Conservation (phyloP, 116 monocot genomes). For the Cymodocea nodosa region DNA sequence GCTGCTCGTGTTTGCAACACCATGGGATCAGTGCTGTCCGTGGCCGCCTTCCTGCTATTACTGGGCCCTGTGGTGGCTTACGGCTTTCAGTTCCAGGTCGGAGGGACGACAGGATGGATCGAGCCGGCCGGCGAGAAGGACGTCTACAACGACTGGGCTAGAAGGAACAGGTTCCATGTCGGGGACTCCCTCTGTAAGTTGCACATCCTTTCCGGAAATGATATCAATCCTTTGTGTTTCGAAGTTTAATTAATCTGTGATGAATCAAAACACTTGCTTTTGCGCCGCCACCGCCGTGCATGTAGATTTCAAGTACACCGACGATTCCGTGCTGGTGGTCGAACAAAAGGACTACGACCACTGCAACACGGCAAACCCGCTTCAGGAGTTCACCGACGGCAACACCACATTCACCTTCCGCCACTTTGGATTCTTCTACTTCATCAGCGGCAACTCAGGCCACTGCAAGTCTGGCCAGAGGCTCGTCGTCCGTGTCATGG, state of each 20-base stretch:
- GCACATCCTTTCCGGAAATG: too few relatives aligned
- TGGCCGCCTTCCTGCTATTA: not conserved
- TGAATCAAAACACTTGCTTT: too few relatives aligned
- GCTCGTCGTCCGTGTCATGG: slow-evolving; percentile 53
- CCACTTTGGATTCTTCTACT: slow-evolving; percentile 53
- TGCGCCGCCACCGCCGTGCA: too few relatives aligned
- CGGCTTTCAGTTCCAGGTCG: slow-evolving; percentile 22
- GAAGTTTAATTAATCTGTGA: too few relatives aligned
- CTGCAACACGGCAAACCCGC: slow-evolving; percentile 27
- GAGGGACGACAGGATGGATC: slow-evolving; percentile 24
- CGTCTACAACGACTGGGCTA: slow-evolving; percentile 51
- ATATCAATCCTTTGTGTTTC: too few relatives aligned
- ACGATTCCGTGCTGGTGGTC: slow-evolving; percentile 60
- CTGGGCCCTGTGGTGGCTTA: not conserved
- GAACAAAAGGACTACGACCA: slow-evolving; percentile 18
- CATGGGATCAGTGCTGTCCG: not conserved
- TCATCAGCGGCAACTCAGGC: slow-evolving; percentile 48
- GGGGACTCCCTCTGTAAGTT: slow-evolving; percentile 53
- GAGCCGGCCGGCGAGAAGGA: slow-evolving; percentile 17
- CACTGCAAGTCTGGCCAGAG: slow-evolving; percentile 54
- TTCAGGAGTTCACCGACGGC: slow-evolving; percentile 23
- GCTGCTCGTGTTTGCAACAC: not conserved
- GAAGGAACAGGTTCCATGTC: slow-evolving; percentile 48
- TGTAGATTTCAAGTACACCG: slow-evolving; percentile 64
- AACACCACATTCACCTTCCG: slow-evolving; percentile 34